Evolutionary conservation across 352 stramenopile species (phyloP).

Genomic region (Thalassiosira livingstoniorum): DNA sequence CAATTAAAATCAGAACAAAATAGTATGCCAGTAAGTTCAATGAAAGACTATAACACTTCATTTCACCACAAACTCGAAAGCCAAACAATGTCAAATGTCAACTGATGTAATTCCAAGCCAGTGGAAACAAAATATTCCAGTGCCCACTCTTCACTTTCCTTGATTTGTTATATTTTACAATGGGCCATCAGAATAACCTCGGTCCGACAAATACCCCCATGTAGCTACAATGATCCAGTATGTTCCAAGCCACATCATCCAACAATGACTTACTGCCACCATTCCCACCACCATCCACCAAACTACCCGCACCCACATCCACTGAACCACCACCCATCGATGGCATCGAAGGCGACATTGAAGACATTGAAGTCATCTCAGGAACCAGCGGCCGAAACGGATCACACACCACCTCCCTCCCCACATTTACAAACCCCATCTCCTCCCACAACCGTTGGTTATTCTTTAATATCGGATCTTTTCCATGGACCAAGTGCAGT

Average conservation of each 20-base stretch:
- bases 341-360: too few relatives aligned
- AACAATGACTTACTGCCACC: conserved; percentile 15
- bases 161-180: too few relatives aligned
- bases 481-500: conserved; percentile 64
- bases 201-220: conserved; percentile 61
- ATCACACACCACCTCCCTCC: conserved; percentile 65
- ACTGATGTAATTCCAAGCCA: too few relatives aligned
- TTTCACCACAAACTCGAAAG: too few relatives aligned
- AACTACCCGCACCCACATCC: neutral
- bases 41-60: too few relatives aligned
- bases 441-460: conserved; percentile 69
- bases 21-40: too few relatives aligned
- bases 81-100: too few relatives aligned
- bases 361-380: neutral
- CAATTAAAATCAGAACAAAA: too few relatives aligned
- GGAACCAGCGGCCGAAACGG: conserved; percentile 42
- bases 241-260: conserved; percentile 63
- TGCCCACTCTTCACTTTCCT: too few relatives aligned
- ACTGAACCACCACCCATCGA: too few relatives aligned
- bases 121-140: too few relatives aligned
- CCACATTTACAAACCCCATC: conserved; percentile 65
- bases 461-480: conserved; percentile 70
- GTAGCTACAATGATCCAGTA: conserved; percentile 76
- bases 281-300: neutral
- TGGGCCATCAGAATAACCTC: too few relatives aligned